Conservation (phyloP, 306 rosid genomes). For the Cajanus cajan region DNA sequence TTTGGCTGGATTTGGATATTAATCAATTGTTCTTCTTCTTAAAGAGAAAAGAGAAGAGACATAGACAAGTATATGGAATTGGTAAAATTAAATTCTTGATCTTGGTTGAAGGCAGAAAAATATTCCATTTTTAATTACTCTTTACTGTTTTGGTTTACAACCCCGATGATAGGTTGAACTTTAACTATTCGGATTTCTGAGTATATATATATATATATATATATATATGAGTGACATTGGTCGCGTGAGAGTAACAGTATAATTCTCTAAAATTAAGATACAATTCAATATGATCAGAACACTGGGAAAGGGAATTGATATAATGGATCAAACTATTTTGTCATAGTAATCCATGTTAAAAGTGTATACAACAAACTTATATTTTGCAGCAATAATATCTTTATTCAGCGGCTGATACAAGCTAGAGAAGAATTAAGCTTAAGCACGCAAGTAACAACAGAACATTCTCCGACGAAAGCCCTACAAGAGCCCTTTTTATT, state of each 20-base stretch:
- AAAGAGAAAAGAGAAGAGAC: not conserved
- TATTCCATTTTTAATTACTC: not conserved
- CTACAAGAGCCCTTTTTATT: not conserved
- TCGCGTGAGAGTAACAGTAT: not conserved
- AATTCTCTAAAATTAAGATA: not conserved
- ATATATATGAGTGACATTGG: not conserved
- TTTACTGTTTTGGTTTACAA: not conserved
- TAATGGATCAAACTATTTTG: not conserved
- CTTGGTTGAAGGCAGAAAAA: not conserved
- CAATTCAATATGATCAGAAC: not conserved
- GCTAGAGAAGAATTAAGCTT: not conserved
- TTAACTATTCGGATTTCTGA: not conserved
- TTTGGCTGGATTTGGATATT: not conserved
- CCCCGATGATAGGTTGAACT: not conserved
- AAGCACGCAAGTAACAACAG: not conserved
- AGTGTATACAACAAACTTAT: not conserved
- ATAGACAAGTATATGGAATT: not conserved
- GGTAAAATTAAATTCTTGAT: not conserved
- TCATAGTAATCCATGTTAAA: not conserved
- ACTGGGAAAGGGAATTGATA: not conserved
- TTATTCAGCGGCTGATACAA: not conserved
- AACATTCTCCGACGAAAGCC: not conserved
- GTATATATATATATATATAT: not conserved
- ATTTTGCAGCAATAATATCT: not conserved
- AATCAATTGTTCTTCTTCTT: not conserved